These are phyloP conservation scores for Curvularia lunata DNA, from an alignment of 2,329 filamentous ascomycete species.

Conservation along the genomic window DNA sequence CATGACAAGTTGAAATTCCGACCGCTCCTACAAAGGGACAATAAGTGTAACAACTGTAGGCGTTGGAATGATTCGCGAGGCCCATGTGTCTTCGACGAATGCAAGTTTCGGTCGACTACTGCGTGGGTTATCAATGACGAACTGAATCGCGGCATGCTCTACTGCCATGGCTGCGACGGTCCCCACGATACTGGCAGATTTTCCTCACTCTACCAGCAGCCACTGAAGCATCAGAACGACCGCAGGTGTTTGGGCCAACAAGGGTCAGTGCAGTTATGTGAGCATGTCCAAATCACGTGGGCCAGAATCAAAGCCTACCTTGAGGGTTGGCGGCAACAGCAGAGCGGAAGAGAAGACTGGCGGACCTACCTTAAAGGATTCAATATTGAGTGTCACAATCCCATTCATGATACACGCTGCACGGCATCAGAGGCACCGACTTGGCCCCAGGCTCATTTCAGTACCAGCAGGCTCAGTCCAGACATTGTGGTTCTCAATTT, in stretches of 20 bases:
- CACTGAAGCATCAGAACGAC: not conserved
- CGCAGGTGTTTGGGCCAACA: conserved; percentile 23
- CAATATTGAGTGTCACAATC: conserved; percentile 28
- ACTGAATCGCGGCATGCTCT: no score
- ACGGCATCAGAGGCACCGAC: conserved; percentile 24
- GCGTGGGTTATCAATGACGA: no score
- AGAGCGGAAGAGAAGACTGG: conserved; percentile 17
- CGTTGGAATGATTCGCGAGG: not conserved
- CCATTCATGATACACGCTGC: conserved; percentile 27
- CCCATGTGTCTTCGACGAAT: not conserved
- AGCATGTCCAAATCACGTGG: conserved; percentile 26
- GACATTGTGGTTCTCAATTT: conserved; percentile 25
- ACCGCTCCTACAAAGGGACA: conserved; percentile 2
- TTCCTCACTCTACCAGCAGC: not conserved
- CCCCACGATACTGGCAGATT: not conserved
- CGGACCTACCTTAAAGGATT: conserved; percentile 24
- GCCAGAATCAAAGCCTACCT: conserved; percentile 26
- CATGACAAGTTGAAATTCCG: not conserved
- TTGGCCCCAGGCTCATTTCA: conserved; percentile 27
- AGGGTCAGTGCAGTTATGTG: conserved; percentile 25
- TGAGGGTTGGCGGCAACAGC: conserved; percentile 18
- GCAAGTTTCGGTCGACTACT: not conserved
- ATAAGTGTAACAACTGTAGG: not conserved
- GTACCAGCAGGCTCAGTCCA: conserved; percentile 7
- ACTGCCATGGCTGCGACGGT: not conserved